Conservation (phyloP, 1,139 yeast genomes). For the Saccharomyces hybrid region DNA sequence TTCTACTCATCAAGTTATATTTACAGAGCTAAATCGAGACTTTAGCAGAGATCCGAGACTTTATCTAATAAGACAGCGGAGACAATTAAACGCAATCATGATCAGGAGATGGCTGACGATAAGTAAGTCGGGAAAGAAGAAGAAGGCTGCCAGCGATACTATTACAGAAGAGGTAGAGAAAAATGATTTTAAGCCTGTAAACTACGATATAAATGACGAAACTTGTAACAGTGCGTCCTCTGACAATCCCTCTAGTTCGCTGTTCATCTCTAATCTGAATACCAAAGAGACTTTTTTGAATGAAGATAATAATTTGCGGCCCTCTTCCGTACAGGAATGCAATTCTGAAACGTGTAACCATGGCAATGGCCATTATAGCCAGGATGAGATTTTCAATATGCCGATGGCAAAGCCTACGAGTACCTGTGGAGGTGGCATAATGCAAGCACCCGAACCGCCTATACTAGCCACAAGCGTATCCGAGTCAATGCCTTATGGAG, state of each 20-base stretch:
- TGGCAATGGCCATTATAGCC: not conserved
- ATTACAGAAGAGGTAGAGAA: not conserved
- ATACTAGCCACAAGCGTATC: constrained; percentile 3
- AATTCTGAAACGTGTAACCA: not conserved
- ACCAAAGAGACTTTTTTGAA: not conserved
- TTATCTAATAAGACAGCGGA: not conserved
- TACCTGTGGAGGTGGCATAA: not conserved
- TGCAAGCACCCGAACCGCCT: not conserved
- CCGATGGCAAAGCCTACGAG: not conserved
- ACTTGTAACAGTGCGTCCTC: not conserved
- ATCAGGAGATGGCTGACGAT: not conserved
- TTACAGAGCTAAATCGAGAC: not conserved
- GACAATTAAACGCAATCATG: not conserved
- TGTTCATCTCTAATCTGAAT: not conserved
- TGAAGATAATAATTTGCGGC: not conserved
- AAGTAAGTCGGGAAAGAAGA: not conserved
- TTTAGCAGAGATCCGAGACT: not conserved
- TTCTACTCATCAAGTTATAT: not conserved
- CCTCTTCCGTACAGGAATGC: not conserved
- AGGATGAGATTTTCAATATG: not conserved
- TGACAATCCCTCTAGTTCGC: not conserved
- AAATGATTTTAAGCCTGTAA: not conserved
- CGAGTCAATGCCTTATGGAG: constrained; percentile 17
- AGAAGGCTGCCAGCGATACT: not conserved
- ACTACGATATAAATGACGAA: not conserved